Conservation (phyloP, 2,329 filamentous ascomycete genomes). For the Aureobasidium uvarum region DNA sequence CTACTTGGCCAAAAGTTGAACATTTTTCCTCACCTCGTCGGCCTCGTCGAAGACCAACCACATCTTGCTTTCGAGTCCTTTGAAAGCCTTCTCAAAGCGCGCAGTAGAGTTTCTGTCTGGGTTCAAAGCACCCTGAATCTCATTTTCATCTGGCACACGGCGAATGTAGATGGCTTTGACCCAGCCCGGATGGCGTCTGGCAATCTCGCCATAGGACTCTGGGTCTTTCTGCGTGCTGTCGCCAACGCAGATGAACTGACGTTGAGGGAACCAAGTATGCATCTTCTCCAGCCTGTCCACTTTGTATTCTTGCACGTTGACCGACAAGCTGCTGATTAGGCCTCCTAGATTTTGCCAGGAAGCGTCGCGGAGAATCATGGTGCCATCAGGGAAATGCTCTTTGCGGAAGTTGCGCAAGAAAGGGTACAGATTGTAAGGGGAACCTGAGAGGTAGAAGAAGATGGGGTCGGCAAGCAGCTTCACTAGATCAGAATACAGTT, state of each 20-base stretch:
- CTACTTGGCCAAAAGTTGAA: conserved; percentile 29
- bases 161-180: conserved; percentile 81
- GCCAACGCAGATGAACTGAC: conserved; percentile 79
- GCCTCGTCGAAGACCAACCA: conserved; percentile 86
- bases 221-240: conserved; percentile 92
- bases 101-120: conserved; percentile 66
- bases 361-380: conserved; percentile 78
- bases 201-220: conserved; percentile 82
- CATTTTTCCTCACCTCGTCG: conserved; percentile 55
- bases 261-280: conserved; percentile 71
- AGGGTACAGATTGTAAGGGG: conserved; percentile 90
- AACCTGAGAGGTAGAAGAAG: conserved; percentile 92
- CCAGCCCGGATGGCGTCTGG: conserved; percentile 67
- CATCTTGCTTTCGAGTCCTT: conserved; percentile 63
- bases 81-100: conserved; percentile 81
- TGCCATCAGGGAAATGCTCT: conserved; percentile 69
- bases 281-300: conserved; percentile 75
- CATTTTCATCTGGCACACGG: conserved; percentile 63
- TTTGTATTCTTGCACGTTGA: conserved; percentile 84
- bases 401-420: conserved; percentile 76
- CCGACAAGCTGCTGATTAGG: conserved; percentile 73
- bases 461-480: conserved; percentile 59
- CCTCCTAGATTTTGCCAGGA: conserved; percentile 83
- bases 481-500: conserved; percentile 70
- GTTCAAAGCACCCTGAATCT: conserved; percentile 67